phyloP scores from a whole-genome alignment of 208 protist genomes.

The Acanthamoeba healyi region DNA sequence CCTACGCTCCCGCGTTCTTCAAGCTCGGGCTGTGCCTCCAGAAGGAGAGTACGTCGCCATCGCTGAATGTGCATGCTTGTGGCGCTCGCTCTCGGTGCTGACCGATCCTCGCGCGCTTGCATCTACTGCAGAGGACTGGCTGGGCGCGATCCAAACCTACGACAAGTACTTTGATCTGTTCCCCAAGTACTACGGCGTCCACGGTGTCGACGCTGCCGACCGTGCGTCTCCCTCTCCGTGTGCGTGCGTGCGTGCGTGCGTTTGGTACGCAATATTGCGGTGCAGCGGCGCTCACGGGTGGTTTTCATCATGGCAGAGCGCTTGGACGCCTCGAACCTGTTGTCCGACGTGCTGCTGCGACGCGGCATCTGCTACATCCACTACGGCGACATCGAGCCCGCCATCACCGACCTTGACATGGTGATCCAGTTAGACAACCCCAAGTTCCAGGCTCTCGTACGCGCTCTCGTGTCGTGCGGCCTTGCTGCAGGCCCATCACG shows the following conservation, averaged over 20 bases:
- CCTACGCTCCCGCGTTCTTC: conserved; percentile 23
- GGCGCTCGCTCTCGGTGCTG: no score
- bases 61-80: no score
- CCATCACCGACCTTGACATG: background rate
- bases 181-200: background rate
- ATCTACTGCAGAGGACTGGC: conserved; percentile 1
- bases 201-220: background rate
- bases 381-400: background rate
- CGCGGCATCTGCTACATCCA: conserved; percentile 5
- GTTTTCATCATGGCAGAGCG: background rate
- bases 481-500: no score
- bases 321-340: background rate
- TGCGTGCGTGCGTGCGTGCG: background rate
- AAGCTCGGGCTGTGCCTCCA: background rate
- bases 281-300: background rate
- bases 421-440: background rate
- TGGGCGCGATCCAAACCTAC: background rate
- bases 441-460: background rate
- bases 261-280: no score
- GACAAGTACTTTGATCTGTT: conserved; percentile 29
- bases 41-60: background rate
- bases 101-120: no score
- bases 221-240: background rate
- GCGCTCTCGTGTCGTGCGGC: no score
- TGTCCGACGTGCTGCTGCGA: conserved; percentile 1